These are phyloP conservation scores for Thraustochytrium striatum DNA, from an alignment of 352 stramenopile genomes.

Conservation along the genomic window DNA sequence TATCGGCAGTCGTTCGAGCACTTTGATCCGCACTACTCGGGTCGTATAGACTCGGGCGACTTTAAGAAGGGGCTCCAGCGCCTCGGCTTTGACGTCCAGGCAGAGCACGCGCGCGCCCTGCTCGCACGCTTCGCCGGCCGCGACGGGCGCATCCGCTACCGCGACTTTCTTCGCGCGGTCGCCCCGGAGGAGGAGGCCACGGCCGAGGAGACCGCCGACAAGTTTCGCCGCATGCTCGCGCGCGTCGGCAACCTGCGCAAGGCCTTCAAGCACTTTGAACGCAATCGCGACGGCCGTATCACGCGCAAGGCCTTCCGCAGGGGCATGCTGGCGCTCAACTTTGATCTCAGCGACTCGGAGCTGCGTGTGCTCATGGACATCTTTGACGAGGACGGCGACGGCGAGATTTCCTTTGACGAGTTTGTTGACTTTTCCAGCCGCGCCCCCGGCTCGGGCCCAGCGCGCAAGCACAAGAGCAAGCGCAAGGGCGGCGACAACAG, in stretches of 20 bases:
- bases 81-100: slow-evolving; percentile 12
- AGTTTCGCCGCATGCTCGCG: slow-evolving; percentile 32
- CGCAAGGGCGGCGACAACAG: neutral
- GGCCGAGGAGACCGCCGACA: slow-evolving; percentile 13
- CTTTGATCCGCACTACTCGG: slow-evolving; percentile 37
- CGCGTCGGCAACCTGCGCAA: neutral
- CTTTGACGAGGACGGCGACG: slow-evolving; percentile 40
- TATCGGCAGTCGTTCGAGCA: slow-evolving; percentile 42
- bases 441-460: neutral
- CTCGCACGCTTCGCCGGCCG: slow-evolving; percentile 30
- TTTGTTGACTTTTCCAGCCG: slow-evolving; percentile 33
- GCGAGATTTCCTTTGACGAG: slow-evolving; percentile 33
- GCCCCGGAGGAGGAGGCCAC: slow-evolving; percentile 21
- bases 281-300: neutral
- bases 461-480: neutral
- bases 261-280: slow-evolving; percentile 37
- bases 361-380: slow-evolving; percentile 42
- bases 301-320: neutral
- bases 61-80: slow-evolving; percentile 4
- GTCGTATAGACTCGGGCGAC: slow-evolving; percentile 20
- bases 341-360: slow-evolving; percentile 27
- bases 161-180: slow-evolving; percentile 33
- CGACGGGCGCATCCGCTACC: slow-evolving; percentile 26
- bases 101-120: slow-evolving; percentile 13
- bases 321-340: neutral